Conservation (phyloP, 306 rosid species). For the Rosa persica region DNA sequence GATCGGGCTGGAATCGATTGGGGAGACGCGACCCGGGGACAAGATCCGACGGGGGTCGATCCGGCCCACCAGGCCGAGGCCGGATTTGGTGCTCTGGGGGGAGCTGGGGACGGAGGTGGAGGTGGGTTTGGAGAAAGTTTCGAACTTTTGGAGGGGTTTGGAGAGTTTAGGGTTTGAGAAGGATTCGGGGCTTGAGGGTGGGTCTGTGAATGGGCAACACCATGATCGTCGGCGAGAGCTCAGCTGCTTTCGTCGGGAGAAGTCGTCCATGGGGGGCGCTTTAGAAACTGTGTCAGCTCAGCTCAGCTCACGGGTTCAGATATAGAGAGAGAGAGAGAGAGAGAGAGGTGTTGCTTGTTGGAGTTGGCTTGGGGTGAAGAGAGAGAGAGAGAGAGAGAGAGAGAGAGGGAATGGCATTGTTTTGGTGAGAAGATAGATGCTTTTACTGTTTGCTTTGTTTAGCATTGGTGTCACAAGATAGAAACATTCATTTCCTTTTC, state of each 20-base stretch:
- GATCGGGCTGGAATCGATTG: slow-evolving; percentile 56
- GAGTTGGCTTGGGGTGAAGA: neutral
- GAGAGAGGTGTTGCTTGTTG: too few relatives aligned
- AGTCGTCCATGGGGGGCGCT: slow-evolving; percentile 39
- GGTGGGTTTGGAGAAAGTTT: slow-evolving; percentile 34
- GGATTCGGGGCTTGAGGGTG: slow-evolving; percentile 86
- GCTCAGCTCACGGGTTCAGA: neutral
- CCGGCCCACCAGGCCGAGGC: slow-evolving; percentile 48
- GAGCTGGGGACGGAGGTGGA: slow-evolving; percentile 45
- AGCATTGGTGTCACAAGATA: neutral
- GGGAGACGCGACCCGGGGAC: slow-evolving; percentile 91
- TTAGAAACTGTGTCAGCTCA: neutral
- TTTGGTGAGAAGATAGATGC: neutral
- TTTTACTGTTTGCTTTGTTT: neutral
- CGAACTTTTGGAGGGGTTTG: slow-evolving; percentile 43
- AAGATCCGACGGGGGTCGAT: slow-evolving; percentile 93
- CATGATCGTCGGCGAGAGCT: slow-evolving; percentile 54
- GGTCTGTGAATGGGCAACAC: slow-evolving; percentile 82
- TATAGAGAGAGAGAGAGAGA: neutral
- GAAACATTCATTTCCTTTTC: neutral
- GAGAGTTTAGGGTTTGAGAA: slow-evolving; percentile 23
- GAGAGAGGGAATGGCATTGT: neutral
- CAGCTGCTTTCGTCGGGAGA: slow-evolving; percentile 39
- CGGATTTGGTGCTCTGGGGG: slow-evolving; percentile 73
- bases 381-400: neutral